These are phyloP conservation scores for Mayamaea pseudoterrestris DNA, from an alignment of 108 stramenopile species.

Conservation along the genomic window DNA sequence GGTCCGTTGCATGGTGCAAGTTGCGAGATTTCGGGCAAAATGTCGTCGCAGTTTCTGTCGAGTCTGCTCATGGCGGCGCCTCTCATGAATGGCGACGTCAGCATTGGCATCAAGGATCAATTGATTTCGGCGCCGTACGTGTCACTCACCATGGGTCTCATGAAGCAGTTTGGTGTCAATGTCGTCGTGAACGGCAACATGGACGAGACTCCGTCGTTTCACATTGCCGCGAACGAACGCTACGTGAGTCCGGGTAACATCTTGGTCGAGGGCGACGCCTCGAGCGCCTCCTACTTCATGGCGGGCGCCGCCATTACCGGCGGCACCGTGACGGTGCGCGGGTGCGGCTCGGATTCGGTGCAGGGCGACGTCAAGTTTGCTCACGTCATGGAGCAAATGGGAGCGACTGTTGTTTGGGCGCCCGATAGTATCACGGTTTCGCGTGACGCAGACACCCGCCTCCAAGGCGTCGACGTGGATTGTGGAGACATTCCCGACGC, in stretches of 20 bases:
- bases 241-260: slow-evolving; percentile 66
- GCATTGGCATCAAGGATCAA: slow-evolving; percentile 88
- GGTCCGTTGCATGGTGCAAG: slow-evolving; percentile 48
- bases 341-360: slow-evolving; percentile 83
- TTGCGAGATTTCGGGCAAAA: slow-evolving; percentile 86
- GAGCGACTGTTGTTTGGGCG: slow-evolving; percentile 84
- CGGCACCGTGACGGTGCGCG: slow-evolving; percentile 85
- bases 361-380: slow-evolving; percentile 96
- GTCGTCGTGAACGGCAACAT: slow-evolving; percentile 65
- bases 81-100: slow-evolving; percentile 59
- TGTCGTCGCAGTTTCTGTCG: slow-evolving; percentile 94
- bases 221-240: slow-evolving; percentile 39
- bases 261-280: slow-evolving; percentile 94
- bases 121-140: slow-evolving; percentile 95
- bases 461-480: slow-evolving; percentile 93
- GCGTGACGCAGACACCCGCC: slow-evolving; percentile 49
- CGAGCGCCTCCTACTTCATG: slow-evolving; percentile 92
- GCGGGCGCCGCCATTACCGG: slow-evolving; percentile 96
- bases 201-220: slow-evolving; percentile 56
- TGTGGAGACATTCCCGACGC: slow-evolving; percentile 97
- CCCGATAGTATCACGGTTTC: slow-evolving; percentile 88
- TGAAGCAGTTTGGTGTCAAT: slow-evolving; percentile 88
- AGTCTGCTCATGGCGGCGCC: slow-evolving; percentile 93
- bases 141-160: slow-evolving; percentile 89
- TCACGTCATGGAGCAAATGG: slow-evolving; percentile 91